Evolutionary conservation across 2,329 filamentous ascomycete species (phyloP), one percentile per base, ranked within the genome.

Genomic region (Hortaea werneckii): DNA sequence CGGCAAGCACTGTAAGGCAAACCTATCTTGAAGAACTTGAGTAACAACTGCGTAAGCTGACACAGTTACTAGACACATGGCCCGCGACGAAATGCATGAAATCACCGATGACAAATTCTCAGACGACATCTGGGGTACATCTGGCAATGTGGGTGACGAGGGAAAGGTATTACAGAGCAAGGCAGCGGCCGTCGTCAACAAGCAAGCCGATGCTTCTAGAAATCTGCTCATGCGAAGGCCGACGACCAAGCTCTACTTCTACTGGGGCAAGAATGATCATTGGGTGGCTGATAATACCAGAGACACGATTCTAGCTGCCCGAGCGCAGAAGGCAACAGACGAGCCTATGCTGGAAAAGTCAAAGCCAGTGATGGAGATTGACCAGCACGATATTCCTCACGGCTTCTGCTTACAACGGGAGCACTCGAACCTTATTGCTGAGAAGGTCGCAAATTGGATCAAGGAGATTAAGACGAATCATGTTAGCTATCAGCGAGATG

Each of bases 271-370:
- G 32, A 64, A 74, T 41, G 79, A 82, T 56, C 76, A 79, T 55
- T 82, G 78, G 78, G 75, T 82, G 27, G 76, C 77, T 1, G 69
- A 78, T 50, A 64, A 67, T 54, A 79, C 77, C 28, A 65, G 77
- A 32, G 74, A 80, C 53, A 69, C 71, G 37, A 64, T 82, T 34
- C 73, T 81, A 40, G 61, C 59, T 34, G 37, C 13, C 32, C n/a
- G n/a, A n/a, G n/a, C n/a, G n/a, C n/a, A n/a, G n/a, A n/a, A n/a
- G n/a, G n/a, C n/a, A n/a, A n/a, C n/a, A n/a, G 43, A 46, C 42
- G 50, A 45, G 32, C 52, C 41, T 5, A 49, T 49, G 6, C 52
- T 58, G 47, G 53, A 56, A 28, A 55, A 56, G 3, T 45, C 55
- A 50, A 58, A 57, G 27, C 73, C 75, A 3, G 64, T 59, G 12